Evolutionary conservation across 768 basidiomycete genomes (phyloP).

Genomic region (Pleurotus eryngii): DNA sequence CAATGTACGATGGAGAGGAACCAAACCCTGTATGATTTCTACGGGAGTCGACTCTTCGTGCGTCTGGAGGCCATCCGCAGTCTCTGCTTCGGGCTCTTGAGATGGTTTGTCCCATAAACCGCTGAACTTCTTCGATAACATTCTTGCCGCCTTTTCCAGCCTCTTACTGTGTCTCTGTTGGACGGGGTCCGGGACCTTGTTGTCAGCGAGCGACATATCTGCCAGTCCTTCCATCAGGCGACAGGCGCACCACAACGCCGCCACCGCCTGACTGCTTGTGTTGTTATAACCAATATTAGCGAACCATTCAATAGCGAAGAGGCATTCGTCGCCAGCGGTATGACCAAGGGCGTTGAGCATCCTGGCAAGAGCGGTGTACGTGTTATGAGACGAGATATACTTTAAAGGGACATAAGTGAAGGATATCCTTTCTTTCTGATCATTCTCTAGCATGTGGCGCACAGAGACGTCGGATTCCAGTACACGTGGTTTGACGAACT

Average conservation of each 20-base stretch:
- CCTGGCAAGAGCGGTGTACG: conserved; percentile 51
- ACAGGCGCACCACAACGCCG: conserved; percentile 84
- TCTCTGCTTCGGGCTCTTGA: conserved; percentile 22
- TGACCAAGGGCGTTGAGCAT: conserved; percentile 76
- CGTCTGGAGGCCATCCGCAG: conserved; percentile 10
- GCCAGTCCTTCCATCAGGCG: conserved; percentile 73
- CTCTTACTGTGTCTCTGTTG: conserved; percentile 39
- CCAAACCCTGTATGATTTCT: conserved; percentile 65
- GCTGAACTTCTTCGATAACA: conserved; percentile 58
- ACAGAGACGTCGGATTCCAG: conserved; percentile 45
- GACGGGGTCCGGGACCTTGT: conserved; percentile 20
- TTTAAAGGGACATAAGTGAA: conserved; percentile 64
- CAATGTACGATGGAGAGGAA: conserved; percentile 57
- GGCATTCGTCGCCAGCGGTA: conserved; percentile 62
- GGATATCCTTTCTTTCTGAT: conserved; percentile 29
- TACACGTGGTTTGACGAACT: conserved; percentile 58
- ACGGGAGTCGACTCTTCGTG: conserved; percentile 42
- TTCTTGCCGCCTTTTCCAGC: conserved; percentile 62
- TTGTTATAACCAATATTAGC: conserved; percentile 48
- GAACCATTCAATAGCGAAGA: conserved; percentile 86
- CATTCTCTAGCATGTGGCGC: conserved; percentile 56
- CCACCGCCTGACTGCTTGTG: conserved; percentile 44
- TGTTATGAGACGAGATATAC: conserved; percentile 48
- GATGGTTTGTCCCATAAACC: conserved; percentile 63
- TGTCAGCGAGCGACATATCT: conserved; percentile 38